Conservation (phyloP, 2,329 filamentous ascomycete genomes). For the Gnomoniopsis smithogilvyi region DNA sequence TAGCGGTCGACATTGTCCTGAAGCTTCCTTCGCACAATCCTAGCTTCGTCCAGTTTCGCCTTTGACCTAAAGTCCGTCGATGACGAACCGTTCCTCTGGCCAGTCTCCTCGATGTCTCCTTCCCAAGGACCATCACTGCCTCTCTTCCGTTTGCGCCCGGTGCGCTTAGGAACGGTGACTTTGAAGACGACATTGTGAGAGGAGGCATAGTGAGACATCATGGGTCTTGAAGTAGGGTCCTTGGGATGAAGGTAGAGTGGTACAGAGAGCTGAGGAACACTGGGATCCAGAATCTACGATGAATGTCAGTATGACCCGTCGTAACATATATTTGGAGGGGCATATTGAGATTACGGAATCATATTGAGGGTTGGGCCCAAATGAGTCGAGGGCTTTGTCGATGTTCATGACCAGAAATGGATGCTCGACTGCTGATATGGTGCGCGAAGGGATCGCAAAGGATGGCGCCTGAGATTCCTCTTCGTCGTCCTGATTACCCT, state of each 20-base stretch:
- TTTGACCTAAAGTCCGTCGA: slow-evolving; percentile 1
- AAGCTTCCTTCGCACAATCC: slow-evolving; percentile 58
- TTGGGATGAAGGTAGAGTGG: slow-evolving; percentile 77
- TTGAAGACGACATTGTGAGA: slow-evolving; percentile 85
- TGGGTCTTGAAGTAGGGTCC: slow-evolving; percentile 73
- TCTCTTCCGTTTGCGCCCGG: slow-evolving; percentile 79
- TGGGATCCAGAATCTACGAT: slow-evolving; percentile 44
- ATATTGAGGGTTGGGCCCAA: slow-evolving; percentile 36
- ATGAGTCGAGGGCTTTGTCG: slow-evolving; percentile 38
- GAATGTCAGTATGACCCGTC: slow-evolving; percentile 2
- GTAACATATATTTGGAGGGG: not conserved
- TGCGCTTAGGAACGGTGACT: slow-evolving; percentile 81
- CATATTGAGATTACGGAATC: slow-evolving; percentile 28
- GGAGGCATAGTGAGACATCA: slow-evolving; percentile 71
- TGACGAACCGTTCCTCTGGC: slow-evolving; percentile 9
- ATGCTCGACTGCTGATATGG: slow-evolving; percentile 41
- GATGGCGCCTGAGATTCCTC: slow-evolving; percentile 28
- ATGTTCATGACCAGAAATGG: slow-evolving; percentile 38
- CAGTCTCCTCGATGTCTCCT: slow-evolving; percentile 35
- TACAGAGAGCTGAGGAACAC: slow-evolving; percentile 43
- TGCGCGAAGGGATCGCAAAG: slow-evolving; percentile 34
- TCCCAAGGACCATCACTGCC: slow-evolving; percentile 68
- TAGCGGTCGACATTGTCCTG: slow-evolving; percentile 69
- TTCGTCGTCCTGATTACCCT: not conserved
- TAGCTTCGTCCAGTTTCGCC: slow-evolving; percentile 48